Conservation (phyloP, 2,329 filamentous ascomycete genomes). For the Leptosphaerulina australis region DNA sequence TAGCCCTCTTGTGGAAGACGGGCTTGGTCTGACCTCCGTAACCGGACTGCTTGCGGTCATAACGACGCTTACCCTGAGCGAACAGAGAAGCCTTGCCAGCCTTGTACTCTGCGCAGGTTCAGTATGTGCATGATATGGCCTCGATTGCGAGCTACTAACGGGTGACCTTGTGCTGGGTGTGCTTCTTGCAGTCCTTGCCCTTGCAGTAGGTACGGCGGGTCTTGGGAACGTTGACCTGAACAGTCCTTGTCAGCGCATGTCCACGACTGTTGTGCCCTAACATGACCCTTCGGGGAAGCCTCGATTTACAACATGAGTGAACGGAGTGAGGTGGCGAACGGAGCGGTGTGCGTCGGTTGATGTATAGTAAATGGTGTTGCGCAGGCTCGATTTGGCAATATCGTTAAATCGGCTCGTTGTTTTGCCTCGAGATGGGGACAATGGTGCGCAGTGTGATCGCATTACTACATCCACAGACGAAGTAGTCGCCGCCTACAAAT, state of each 20-base stretch:
- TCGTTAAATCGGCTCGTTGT: not conserved
- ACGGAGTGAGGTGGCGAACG: conserved; percentile 8
- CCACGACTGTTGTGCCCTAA: conserved; percentile 4
- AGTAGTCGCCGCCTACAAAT: not conserved
- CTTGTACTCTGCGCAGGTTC: conserved; percentile 72
- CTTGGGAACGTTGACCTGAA: conserved; percentile 96
- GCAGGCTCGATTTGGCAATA: not conserved
- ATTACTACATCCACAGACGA: not conserved
- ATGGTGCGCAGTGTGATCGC: not conserved
- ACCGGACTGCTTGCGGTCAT: conserved; percentile 88
- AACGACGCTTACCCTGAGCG: conserved; percentile 99
- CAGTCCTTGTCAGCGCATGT: conserved; percentile 25
- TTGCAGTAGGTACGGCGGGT: conserved; percentile 98
- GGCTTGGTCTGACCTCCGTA: conserved; percentile 99
- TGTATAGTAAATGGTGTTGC: not conserved
- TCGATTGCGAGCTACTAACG: conserved; percentile 37
- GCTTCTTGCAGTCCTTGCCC: conserved; percentile 83
- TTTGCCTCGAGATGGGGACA: not conserved
- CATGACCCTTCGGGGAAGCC: conserved; percentile 14
- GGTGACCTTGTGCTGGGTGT: conserved; percentile 44
- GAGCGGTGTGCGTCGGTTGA: not conserved
- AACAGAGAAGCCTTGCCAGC: conserved; percentile 94
- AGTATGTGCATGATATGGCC: conserved; percentile 26
- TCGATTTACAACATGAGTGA: conserved; percentile 22
- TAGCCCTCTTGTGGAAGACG: conserved; percentile 99